Percentiles rank a stretch among this genome's conserved stretches.
Conservation (phyloP, 1,284 basidiomycete species). For the Leccinum pachyderme region DNA sequence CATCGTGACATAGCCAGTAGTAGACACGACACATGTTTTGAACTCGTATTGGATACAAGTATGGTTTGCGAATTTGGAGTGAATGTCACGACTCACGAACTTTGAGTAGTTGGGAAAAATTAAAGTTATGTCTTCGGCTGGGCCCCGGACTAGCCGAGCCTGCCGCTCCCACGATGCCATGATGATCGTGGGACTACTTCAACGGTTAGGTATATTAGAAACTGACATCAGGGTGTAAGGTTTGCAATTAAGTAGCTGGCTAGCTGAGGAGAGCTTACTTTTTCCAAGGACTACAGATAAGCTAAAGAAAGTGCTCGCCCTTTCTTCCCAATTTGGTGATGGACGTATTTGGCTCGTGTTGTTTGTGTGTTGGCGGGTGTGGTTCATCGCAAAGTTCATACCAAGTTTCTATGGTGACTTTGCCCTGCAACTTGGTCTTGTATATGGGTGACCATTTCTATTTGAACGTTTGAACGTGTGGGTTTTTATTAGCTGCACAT, state of each 20-base stretch:
- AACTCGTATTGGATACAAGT: background rate
- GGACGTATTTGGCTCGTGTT: constrained; percentile 12
- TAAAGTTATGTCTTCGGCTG: background rate
- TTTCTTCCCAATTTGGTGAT: constrained; percentile 9
- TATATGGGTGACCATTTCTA: background rate
- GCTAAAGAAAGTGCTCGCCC: no score
- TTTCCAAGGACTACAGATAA: background rate
- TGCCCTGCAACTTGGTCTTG: background rate
- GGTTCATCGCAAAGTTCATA: background rate
- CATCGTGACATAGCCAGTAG: background rate
- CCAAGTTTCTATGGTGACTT: constrained; percentile 25
- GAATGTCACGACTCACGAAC: background rate
- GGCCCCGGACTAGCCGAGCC: background rate
- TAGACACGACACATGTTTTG: background rate
- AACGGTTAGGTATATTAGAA: no score
- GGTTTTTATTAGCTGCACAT: background rate
- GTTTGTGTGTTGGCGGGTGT: constrained; percentile 6
- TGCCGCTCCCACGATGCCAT: background rate
- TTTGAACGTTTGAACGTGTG: background rate
- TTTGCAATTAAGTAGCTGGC: no score
- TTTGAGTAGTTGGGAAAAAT: background rate
- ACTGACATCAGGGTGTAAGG: background rate
- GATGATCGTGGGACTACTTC: background rate
- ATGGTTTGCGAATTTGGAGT: background rate
- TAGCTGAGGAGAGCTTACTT: background rate